Base-by-base conservation (phyloP, 2,329 filamentous ascomycete species). In the Aspergillus fumigatus region DNA sequence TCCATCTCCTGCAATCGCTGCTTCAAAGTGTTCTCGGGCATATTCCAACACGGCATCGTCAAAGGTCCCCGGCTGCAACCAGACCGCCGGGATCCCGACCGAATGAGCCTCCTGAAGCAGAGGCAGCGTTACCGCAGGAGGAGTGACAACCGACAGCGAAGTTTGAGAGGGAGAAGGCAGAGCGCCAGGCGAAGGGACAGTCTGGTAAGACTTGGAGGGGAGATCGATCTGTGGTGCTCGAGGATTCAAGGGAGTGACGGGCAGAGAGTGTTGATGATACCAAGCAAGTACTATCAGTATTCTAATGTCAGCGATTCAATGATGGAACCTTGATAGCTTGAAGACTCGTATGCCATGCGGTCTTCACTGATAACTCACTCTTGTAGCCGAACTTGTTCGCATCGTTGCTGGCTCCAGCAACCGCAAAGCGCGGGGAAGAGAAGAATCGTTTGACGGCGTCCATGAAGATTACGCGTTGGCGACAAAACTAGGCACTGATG, bases 11-110 rank as follows among this genome's bases (percentile, higher is more conserved):
- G 84, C 87, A 38, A 91, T 81, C 48, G 79, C 88, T 40, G 86
- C 85, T 62, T 85, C 78, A 66, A 94, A 96, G 62, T 88, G 82
- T 48, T 77, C 77, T 58, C 81, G 78, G 3, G 90, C 91, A 72
- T 84, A 92, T 43, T 82, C 77, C 60, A 96, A 70, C 23, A 91
- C 88, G 56, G 85, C 84, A 52, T 89, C 84, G 70, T 96, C 86
- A 70, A 89, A 97, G 17, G 86, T 92, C 1, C 93, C 94, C 0
- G 94, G 94, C 76, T 97, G 94, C 62, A 97, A 77, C 89, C 90
- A 96, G 4, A 96, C 86, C 26, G 89, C 83, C 19, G 84, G 82
- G 48, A 96, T 77, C 3, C 92, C 87, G 10, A 88, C 79, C 55
- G 83, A 79, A 73, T 87, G 89, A 0, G 93, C 94, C 73, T 96